Percentiles rank a stretch among this genome's conserved stretches.
phyloP scores from a whole-genome alignment of 495 filamentous ascomycete genomes.

The Lasiosphaeria ovina region DNA sequence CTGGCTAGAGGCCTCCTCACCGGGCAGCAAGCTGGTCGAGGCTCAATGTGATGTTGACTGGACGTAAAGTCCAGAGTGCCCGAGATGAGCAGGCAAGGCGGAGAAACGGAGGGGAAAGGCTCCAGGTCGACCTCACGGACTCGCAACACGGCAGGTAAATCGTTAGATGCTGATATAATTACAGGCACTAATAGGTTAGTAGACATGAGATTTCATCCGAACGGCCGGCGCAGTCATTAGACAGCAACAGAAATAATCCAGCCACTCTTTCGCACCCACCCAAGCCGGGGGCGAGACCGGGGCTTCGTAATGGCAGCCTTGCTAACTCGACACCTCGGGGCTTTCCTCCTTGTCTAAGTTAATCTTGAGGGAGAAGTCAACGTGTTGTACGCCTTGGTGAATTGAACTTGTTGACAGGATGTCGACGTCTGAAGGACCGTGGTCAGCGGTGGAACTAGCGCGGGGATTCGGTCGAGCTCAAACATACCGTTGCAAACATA shows the following conservation, averaged over 20 bases:
- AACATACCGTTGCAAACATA: constrained; percentile 72
- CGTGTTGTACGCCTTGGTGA: constrained; percentile 88
- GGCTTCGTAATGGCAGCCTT: background rate
- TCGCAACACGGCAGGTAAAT: no score
- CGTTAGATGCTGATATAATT: no score
- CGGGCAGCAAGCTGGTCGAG: no score
- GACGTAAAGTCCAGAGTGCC: no score
- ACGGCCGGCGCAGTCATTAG: no score
- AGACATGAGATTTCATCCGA: no score
- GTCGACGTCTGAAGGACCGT: constrained; percentile 66
- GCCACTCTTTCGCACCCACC: background rate
- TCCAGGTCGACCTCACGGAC: no score
- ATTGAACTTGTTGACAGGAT: constrained; percentile 94
- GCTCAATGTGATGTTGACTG: no score
- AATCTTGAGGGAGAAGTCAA: constrained; percentile 96
- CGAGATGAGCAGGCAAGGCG: no score
- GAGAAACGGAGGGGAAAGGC: no score
- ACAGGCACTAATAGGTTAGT: no score
- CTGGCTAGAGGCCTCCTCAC: no score
- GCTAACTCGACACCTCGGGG: constrained; percentile 25
- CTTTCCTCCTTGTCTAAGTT: constrained; percentile 33
- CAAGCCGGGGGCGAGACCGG: background rate
- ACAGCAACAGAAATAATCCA: background rate
- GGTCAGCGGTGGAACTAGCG: constrained; percentile 20
- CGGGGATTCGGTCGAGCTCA: background rate